phyloP scores from a whole-genome alignment of 2,329 filamentous ascomycete genomes.

The Esteya vermicola region DNA sequence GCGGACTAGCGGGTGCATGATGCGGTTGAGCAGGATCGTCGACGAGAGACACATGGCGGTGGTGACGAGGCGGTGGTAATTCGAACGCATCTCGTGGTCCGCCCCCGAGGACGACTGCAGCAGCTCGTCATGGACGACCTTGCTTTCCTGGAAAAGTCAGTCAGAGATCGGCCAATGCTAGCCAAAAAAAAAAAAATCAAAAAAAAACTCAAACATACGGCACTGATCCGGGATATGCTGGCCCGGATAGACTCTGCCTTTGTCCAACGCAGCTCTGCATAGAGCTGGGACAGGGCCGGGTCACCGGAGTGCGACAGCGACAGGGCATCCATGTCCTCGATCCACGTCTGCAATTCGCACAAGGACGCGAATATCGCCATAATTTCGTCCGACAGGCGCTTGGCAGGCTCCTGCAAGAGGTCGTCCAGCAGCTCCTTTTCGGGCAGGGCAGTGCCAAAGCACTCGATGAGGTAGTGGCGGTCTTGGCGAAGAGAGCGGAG shows the following conservation, averaged over 20 bases:
- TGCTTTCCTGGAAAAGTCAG: neutral
- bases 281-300: neutral
- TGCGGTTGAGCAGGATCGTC: conserved; percentile 4
- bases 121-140: conserved; percentile 2
- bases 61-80: conserved; percentile 4
- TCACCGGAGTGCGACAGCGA: neutral
- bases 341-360: conserved; percentile 2
- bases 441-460: conserved; percentile 4
- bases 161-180: no score
- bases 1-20: neutral
- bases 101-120: conserved; percentile 1
- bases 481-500: neutral
- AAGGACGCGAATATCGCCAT: conserved; percentile 5
- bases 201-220: neutral
- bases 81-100: conserved; percentile 1
- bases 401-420: conserved; percentile 6
- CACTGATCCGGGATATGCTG: conserved; percentile 6
- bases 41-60: conserved; percentile 3
- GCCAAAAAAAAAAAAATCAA: neutral
- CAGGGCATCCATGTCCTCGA: neutral
- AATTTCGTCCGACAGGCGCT: conserved; percentile 6
- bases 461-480: conserved; percentile 3
- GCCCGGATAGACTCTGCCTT: conserved; percentile 7
- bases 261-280: conserved; percentile 1
- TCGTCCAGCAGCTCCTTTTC: conserved; percentile 4